phyloP scores from a whole-genome alignment of 441 rosid genomes.

The Daphne laureola region DNA sequence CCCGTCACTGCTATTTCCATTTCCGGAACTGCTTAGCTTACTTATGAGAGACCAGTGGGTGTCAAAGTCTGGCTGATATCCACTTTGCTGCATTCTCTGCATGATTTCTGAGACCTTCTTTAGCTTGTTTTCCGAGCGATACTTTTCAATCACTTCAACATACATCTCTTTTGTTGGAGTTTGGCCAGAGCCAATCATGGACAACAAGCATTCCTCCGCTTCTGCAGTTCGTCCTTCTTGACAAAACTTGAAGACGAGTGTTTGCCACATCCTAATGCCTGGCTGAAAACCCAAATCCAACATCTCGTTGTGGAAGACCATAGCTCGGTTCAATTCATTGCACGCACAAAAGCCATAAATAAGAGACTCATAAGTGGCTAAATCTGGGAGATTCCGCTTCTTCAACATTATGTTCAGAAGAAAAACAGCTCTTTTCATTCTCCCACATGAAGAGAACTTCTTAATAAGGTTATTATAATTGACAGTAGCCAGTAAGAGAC shows the following conservation, averaged over 20 bases:
- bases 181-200: slow-evolving; percentile 39
- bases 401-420: slow-evolving; percentile 62
- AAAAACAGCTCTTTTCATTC: slow-evolving; percentile 40
- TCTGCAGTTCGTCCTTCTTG: slow-evolving; percentile 35
- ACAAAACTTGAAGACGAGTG: slow-evolving; percentile 35
- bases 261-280: slow-evolving; percentile 39
- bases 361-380: slow-evolving; percentile 53
- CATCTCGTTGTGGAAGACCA: slow-evolving; percentile 68
- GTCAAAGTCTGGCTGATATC: slow-evolving; percentile 61
- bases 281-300: slow-evolving; percentile 45
- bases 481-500: slow-evolving; percentile 26
- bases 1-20: slow-evolving; percentile 29
- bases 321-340: slow-evolving; percentile 39
- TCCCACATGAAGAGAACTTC: slow-evolving; percentile 36
- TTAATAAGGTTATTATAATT: slow-evolving; percentile 52
- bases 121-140: slow-evolving; percentile 43
- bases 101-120: slow-evolving; percentile 53
- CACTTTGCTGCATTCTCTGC: slow-evolving; percentile 56
- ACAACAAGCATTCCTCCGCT: slow-evolving; percentile 45
- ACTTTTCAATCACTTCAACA: slow-evolving; percentile 33
- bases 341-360: slow-evolving; percentile 34
- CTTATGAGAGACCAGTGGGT: slow-evolving; percentile 76
- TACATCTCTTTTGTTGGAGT: slow-evolving; percentile 55
- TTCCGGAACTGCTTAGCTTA: slow-evolving; percentile 40
- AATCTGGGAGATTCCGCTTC: slow-evolving; percentile 38